Evolutionary conservation across 2,329 filamentous ascomycete genomes (phyloP).

Genomic region (Beauveria caledonica): DNA sequence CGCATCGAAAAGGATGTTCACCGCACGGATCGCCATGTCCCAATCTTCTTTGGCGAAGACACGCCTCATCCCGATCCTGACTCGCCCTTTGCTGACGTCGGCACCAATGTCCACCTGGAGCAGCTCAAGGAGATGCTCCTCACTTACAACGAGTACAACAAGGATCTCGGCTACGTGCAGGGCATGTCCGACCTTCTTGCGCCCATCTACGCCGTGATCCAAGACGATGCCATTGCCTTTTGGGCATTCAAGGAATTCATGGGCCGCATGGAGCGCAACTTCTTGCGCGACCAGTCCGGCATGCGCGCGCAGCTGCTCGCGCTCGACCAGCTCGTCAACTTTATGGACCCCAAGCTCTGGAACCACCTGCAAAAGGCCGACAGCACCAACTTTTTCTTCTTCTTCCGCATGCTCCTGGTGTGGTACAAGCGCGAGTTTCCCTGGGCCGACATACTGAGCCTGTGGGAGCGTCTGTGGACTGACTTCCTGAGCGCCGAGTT

Average conservation of each 20-base stretch:
- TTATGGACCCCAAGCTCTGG: constrained; percentile 94
- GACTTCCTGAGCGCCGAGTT: constrained; percentile 85
- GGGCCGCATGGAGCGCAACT: constrained; percentile 97
- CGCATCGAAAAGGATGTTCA: constrained; percentile 99
- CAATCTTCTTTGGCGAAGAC: constrained; percentile 94
- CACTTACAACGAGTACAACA: constrained; percentile 98
- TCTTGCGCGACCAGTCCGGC: constrained; percentile 87
- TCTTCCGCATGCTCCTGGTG: constrained; percentile 97
- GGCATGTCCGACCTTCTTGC: constrained; percentile 97
- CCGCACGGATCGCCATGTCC: constrained; percentile 86
- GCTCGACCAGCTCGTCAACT: constrained; percentile 88
- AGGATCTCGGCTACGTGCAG: constrained; percentile 91
- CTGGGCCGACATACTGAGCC: constrained; percentile 74
- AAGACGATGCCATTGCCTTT: constrained; percentile 94
- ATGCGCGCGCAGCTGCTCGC: constrained; percentile 90
- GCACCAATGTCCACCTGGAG: constrained; percentile 95
- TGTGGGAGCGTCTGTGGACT: constrained; percentile 95
- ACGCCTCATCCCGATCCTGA: constrained; percentile 93
- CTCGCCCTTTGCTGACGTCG: constrained; percentile 84
- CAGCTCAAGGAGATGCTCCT: constrained; percentile 99
- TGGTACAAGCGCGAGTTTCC: constrained; percentile 98
- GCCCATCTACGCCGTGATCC: constrained; percentile 92
- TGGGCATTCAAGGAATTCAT: constrained; percentile 96
- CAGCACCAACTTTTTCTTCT: constrained; percentile 99
- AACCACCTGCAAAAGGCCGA: constrained; percentile 82